Evolutionary conservation across 2,329 filamentous ascomycete species (phyloP).

Genomic region (Zymoseptoria ardabiliae): DNA sequence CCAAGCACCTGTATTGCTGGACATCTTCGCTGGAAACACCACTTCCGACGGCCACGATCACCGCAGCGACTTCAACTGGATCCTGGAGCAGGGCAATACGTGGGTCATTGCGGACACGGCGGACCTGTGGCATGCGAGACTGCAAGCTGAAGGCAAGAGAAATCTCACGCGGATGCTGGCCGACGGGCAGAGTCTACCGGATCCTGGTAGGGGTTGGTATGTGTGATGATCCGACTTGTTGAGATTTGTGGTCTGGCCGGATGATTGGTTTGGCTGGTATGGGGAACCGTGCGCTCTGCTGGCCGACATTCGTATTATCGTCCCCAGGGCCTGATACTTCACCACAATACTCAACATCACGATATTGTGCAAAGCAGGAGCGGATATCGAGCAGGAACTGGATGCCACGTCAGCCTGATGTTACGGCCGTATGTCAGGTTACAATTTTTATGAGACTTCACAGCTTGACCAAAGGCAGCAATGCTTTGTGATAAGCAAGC

Average conservation of each 20-base stretch:
- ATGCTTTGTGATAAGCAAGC: too few relatives aligned
- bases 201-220: background rate
- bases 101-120: conserved; percentile 19
- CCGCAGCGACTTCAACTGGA: conserved; percentile 15
- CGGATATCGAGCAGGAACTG: too few relatives aligned
- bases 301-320: too few relatives aligned
- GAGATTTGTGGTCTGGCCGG: too few relatives aligned
- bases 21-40: conserved; percentile 5
- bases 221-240: background rate
- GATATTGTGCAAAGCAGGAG: too few relatives aligned
- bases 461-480: too few relatives aligned
- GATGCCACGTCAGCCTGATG: too few relatives aligned
- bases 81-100: conserved; percentile 11
- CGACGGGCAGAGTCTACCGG: conserved; percentile 5
- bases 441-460: too few relatives aligned
- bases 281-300: background rate
- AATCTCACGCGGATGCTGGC: conserved; percentile 13
- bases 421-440: too few relatives aligned
- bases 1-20: conserved; percentile 7
- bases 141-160: conserved; percentile 11
- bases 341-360: too few relatives aligned
- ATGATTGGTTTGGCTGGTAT: background rate
- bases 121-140: conserved; percentile 14
- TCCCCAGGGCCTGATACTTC: too few relatives aligned
- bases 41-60: conserved; percentile 15